Percentiles rank a stretch among this genome's conserved stretches.
These are phyloP conservation scores for Asclepias syriaca DNA, from an alignment of 257 asterid genomes.

Conservation along the genomic window DNA sequence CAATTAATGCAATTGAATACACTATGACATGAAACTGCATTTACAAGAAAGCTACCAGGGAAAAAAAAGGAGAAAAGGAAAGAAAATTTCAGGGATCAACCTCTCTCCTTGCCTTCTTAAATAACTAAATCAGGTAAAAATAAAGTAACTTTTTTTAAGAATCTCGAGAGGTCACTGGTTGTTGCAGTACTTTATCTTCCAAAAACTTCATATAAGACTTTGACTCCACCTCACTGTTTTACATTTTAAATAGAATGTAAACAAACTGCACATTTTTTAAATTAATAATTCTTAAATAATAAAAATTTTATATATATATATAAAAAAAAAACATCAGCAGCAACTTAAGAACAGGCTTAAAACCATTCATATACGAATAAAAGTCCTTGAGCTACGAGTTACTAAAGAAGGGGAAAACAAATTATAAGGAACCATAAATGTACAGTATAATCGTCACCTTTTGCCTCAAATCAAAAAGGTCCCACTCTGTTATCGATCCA, in stretches of 20 bases:
- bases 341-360: neutral
- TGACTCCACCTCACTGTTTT: neutral
- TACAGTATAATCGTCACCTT: constrained; percentile 38
- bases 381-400: neutral
- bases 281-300: neutral
- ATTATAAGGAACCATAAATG: neutral
- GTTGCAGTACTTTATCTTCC: neutral
- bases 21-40: constrained; percentile 7
- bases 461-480: constrained; percentile 63
- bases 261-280: neutral
- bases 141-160: neutral
- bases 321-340: neutral
- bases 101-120: neutral
- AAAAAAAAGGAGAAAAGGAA: neutral
- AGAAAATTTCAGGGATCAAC: neutral
- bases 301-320: no score
- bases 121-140: no score
- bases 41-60: neutral
- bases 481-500: constrained; percentile 92
- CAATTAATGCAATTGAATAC: constrained; percentile 4
- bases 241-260: neutral
- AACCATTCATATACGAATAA: neutral
- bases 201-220: neutral
- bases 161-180: neutral
- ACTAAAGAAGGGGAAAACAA: neutral